phyloP scores from a whole-genome alignment of 768 basidiomycete species.

The Jaapia argillacea region DNA sequence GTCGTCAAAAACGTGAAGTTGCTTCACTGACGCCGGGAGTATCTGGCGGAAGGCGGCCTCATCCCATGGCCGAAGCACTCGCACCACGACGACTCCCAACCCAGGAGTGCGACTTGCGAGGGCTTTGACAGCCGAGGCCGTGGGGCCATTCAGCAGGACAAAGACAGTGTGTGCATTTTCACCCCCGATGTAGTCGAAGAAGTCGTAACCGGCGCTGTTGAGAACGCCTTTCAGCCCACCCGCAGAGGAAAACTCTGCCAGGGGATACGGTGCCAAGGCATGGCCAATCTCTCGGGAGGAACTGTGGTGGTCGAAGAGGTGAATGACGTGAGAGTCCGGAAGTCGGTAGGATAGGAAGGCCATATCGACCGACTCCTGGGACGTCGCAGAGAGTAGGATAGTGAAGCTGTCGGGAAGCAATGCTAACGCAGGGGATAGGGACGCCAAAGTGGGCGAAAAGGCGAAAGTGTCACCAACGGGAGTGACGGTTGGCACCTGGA shows the following conservation, averaged over 20 bases:
- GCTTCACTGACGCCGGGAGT: conserved; percentile 48
- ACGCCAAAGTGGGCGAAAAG: conserved; percentile 69
- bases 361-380: conserved; percentile 75
- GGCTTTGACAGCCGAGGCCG: conserved; percentile 55
- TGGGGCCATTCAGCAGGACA: conserved; percentile 66
- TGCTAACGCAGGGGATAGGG: conserved; percentile 48
- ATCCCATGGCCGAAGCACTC: conserved; percentile 80
- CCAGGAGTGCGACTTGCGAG: conserved; percentile 33
- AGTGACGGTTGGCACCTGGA: conserved; percentile 76
- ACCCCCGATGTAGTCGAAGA: conserved; percentile 72
- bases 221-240: conserved; percentile 38
- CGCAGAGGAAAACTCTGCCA: conserved; percentile 18
- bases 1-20: conserved; percentile 72
- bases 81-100: conserved; percentile 60
- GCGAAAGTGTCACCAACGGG: conserved; percentile 54
- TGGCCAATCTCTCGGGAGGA: conserved; percentile 69
- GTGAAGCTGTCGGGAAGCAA: conserved; percentile 57
- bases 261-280: conserved; percentile 30
- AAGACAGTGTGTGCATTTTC: conserved; percentile 50
- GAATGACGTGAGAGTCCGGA: conserved; percentile 61
- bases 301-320: conserved; percentile 85
- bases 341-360: conserved; percentile 68
- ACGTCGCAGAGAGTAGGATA: conserved; percentile 74
- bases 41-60: conserved; percentile 47
- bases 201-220: conserved; percentile 49